Base-by-base conservation (phyloP, 2,329 filamentous ascomycete species). In the Trichothecium roseum region DNA sequence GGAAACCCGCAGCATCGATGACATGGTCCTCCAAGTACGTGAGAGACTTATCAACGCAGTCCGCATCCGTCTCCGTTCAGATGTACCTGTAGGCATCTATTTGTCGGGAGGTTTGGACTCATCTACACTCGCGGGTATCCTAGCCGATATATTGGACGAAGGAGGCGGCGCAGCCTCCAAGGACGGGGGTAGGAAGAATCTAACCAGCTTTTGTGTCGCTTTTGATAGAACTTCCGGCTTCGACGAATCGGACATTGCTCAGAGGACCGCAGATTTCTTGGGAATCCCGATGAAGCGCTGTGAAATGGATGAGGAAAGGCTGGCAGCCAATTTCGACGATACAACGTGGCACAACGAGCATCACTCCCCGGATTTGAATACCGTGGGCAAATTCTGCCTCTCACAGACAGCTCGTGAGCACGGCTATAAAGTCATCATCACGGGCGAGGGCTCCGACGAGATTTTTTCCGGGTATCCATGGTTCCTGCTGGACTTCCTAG, bases 61-160 rank as follows among this genome's bases (percentile, higher is more conserved):
- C 9, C 60, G 60, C n/a, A 42, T 72, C 14, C 64, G 72, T 5
- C 53, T 77, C 8, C 59, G 64, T 13, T 72, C 72, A 2, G 73
- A 78, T 46, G 73, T 76, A 0, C 69, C 69, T 1, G 57, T 77
- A 3, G 73, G 69, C 3, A 55, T 78, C 35, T 76, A 72, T 38
- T 53, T 77, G 0, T 68, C 62, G 16, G 72, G 74, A 4, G 74
- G 73, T 1, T 63, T 78, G 33, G 72, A 77, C 46, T 74, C 69
- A 0, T 75, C 71, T 0, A 58, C 63, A 2, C 52, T 77, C 16
- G 72, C 72, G 7, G 72, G 73, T 3, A 74, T 78, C 44, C 63
- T 68, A 3, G 64, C 62, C 1, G 57, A 74, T 40, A 56, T 76
- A 2, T 57, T 64, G n/a, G 55, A 60, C 28, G 55, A 68, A 32